Percentiles rank a stretch among this genome's conserved stretches.
Evolutionary conservation across 2,329 filamentous ascomycete species (phyloP).

Genomic region (Penicillium sp.): DNA sequence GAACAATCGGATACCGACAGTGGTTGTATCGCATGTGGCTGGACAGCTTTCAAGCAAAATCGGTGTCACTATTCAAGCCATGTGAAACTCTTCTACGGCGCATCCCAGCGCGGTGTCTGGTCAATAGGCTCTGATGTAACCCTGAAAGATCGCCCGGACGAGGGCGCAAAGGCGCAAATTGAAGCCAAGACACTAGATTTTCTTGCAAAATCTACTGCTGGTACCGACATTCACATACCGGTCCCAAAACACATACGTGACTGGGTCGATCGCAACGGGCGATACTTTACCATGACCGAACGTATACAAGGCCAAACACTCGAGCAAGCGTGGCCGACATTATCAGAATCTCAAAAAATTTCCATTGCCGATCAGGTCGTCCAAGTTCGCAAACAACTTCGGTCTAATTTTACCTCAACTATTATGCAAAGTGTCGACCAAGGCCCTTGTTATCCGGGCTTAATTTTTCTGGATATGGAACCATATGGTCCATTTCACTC

Average conservation of each 20-base stretch:
- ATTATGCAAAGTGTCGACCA: background rate
- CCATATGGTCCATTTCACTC: background rate
- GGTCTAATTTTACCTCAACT: background rate
- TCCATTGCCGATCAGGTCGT: background rate
- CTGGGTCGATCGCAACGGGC: background rate
- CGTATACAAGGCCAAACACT: background rate
- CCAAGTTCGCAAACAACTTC: background rate
- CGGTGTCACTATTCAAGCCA: constrained; percentile 2
- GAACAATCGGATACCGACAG: too few species aligned
- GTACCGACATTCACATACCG: background rate
- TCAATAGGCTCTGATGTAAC: constrained; percentile 4
- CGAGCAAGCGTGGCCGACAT: background rate
- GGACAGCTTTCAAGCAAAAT: constrained; percentile 1
- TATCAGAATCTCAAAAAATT: background rate
- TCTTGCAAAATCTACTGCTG: background rate
- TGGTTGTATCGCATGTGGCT: constrained; percentile 2
- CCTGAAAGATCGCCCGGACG: background rate
- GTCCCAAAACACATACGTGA: background rate
- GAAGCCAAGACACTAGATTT: constrained; percentile 1
- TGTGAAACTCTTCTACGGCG: constrained; percentile 7
- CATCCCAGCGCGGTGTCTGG: constrained; percentile 1
- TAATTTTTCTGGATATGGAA: background rate
- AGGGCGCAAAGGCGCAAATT: background rate
- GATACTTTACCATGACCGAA: background rate
- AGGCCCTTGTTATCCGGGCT: background rate